phyloP scores from a whole-genome alignment of 208 protist species.

The Spongospora subterranea region DNA sequence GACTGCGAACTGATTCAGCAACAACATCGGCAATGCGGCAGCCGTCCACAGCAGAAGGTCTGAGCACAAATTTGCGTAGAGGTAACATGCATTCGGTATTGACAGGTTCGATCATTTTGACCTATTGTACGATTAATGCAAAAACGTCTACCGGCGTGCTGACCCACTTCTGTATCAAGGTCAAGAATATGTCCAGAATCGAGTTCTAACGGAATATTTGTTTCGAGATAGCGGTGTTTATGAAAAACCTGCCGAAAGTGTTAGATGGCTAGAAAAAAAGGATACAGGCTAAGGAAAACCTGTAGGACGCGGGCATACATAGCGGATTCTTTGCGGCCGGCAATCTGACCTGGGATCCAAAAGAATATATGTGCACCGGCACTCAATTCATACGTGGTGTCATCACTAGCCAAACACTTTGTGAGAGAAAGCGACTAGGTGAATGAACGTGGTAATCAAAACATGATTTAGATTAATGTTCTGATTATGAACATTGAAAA shows the following conservation, averaged over 20 bases:
- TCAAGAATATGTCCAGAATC: neutral
- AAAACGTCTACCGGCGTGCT: neutral
- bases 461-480: no score
- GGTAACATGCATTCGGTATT: neutral
- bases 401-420: no score
- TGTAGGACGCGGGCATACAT: conserved; percentile 22
- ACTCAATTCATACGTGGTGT: no score
- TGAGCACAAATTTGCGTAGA: neutral
- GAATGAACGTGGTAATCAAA: no score
- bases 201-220: conserved; percentile 10
- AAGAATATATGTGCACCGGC: conserved; percentile 24
- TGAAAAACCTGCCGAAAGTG: neutral
- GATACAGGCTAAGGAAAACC: neutral
- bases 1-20: neutral
- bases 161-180: neutral
- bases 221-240: neutral
- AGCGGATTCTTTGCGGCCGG: neutral
- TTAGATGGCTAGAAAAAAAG: neutral
- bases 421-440: no score
- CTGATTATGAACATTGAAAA: no score
- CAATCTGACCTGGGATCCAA: conserved; percentile 46
- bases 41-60: neutral
- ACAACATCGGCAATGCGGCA: neutral
- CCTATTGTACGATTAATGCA: neutral
- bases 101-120: conserved; percentile 11